These are phyloP conservation scores for Trypanosomatidae sp. DNA, from an alignment of 208 protist genomes.

Conservation along the genomic window DNA sequence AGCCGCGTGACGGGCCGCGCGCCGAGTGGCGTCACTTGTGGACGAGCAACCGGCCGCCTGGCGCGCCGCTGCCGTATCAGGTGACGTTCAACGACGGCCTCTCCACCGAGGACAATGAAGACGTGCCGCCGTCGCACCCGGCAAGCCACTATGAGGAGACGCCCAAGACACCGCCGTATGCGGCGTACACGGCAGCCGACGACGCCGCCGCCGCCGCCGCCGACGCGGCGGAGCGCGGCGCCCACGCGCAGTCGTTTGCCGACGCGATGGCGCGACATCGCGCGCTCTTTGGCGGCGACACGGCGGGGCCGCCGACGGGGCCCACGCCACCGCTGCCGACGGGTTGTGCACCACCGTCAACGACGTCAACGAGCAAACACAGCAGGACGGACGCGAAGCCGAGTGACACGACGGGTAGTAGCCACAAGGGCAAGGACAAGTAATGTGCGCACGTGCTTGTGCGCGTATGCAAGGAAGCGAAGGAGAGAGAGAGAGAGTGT, in stretches of 20 bases:
- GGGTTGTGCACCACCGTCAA: constrained; percentile 25
- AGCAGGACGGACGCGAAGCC: neutral
- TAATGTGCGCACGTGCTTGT: too few relatives aligned
- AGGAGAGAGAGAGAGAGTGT: too few relatives aligned
- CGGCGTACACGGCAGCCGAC: constrained; percentile 51
- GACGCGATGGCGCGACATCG: constrained; percentile 52
- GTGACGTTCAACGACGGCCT: constrained; percentile 86
- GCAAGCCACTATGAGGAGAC: constrained; percentile 69
- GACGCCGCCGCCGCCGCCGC: constrained; percentile 13
- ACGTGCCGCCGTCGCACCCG: constrained; percentile 62
- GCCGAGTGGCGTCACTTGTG: constrained; percentile 85
- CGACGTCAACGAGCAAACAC: neutral
- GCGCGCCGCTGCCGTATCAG: constrained; percentile 51
- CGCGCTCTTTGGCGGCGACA: constrained; percentile 44
- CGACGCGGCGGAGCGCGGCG: constrained; percentile 15
- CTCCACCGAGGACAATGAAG: constrained; percentile 78
- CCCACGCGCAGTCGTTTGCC: constrained; percentile 35
- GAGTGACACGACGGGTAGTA: neutral
- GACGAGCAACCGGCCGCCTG: constrained; percentile 54
- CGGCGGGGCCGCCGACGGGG: constrained; percentile 20
- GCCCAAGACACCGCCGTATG: constrained; percentile 70
- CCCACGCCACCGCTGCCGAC: constrained; percentile 27
- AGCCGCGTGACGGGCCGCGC: constrained; percentile 78
- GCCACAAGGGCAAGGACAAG: neutral
- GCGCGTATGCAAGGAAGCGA: too few relatives aligned